Conservation (phyloP, 192 early-diverging fungal genomes). For the Dissophora ornata region DNA sequence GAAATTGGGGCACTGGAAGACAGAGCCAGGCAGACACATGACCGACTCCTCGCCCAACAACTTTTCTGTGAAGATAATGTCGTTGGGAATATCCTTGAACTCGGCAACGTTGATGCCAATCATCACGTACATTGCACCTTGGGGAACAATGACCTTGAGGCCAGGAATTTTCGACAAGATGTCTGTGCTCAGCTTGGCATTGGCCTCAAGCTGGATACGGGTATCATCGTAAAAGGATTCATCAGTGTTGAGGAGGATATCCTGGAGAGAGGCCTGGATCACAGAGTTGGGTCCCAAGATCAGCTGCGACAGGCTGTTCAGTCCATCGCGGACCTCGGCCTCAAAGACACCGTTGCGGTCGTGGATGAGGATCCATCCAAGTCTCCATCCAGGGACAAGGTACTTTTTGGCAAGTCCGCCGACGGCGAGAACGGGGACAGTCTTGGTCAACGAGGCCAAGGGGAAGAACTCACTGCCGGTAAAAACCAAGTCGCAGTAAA, state of each 20-base stretch:
- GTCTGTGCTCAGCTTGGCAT: slow-evolving; percentile 73
- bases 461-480: slow-evolving; percentile 67
- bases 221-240: slow-evolving; percentile 74
- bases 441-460: slow-evolving; percentile 76
- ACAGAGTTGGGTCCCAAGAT: slow-evolving; percentile 86
- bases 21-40: slow-evolving; percentile 83
- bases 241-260: slow-evolving; percentile 80
- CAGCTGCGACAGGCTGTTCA: slow-evolving; percentile 78
- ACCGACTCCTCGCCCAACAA: slow-evolving; percentile 87
- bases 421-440: slow-evolving; percentile 86
- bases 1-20: slow-evolving; percentile 84
- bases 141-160: slow-evolving; percentile 80
- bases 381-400: slow-evolving; percentile 92
- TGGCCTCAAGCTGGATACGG: slow-evolving; percentile 73
- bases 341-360: slow-evolving; percentile 69
- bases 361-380: slow-evolving; percentile 90
- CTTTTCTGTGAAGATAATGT: slow-evolving; percentile 86
- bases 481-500: slow-evolving; percentile 93
- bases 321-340: slow-evolving; percentile 74
- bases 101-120: slow-evolving; percentile 73
- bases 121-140: slow-evolving; percentile 97
- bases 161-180: slow-evolving; percentile 75
- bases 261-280: slow-evolving; percentile 80
- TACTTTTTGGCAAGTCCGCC: slow-evolving; percentile 92
- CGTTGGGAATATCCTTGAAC: slow-evolving; percentile 79